Evolutionary conservation across 768 basidiomycete genomes (phyloP), one percentile per base, ranked within the genome.

Genomic region (Mycena sanguinolenta): DNA sequence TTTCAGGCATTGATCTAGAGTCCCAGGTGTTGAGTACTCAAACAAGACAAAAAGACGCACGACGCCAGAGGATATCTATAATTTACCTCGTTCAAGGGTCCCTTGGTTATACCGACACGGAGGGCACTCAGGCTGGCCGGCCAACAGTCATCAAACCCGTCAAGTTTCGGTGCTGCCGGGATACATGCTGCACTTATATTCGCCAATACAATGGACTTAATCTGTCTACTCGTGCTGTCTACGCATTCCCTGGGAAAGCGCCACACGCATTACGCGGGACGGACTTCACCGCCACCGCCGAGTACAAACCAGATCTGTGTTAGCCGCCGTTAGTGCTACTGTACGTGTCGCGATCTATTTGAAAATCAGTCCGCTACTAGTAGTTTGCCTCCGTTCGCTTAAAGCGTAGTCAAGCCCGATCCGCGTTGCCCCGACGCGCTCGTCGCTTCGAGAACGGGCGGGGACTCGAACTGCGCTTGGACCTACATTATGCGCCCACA

Each of bases 201-300:
- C 54, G 14, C 19, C 54, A n/a, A 55, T 55, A 21, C 30, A 55
- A 50, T 50, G 52, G n/a, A n/a, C n/a, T n/a, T 23, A 53, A 55
- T 57, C 27, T 50, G 49, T 50, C 49, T 25, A 27, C 23, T 7
- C 3, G 25, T 32, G 25, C 1, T 53, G 58, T 30, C 58, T 62
- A 23, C 1, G 19, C 2, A 14, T 4, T 7, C 19, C 61, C 30
- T 38, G 61, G 62, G 50, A 53, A 63, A 52, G 19, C 23, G 49
- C 49, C 49, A 50, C 49, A 23, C 30, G 50, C 62, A 25, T 23
- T 6, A 36, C 38, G 38, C 30, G 55, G 23, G 55, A 36, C 39
- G 52, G n/a, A 23, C 34, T 64, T 64, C 63, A 64, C 63, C 63
- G 63, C 63, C 63, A 64, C 63, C 23, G 21, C 63, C 63, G 63